phyloP scores from a whole-genome alignment of 768 basidiomycete genomes.

The Hebeloma cylindrosporum region DNA sequence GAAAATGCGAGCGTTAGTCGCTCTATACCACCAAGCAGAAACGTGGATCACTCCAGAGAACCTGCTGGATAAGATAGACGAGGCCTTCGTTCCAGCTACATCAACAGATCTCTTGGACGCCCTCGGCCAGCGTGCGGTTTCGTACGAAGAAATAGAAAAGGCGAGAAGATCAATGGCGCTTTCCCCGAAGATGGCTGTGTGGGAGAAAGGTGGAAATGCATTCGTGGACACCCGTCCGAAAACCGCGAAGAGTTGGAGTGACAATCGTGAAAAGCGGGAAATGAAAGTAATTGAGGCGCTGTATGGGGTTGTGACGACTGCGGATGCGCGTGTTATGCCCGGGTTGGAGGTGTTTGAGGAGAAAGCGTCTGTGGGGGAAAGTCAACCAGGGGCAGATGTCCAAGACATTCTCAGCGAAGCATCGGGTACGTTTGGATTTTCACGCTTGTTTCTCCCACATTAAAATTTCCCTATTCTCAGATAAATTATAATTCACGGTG shows the following conservation, averaged over 20 bases:
- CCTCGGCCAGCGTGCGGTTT: not conserved
- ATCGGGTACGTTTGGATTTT: no score
- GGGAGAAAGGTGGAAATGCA: slow-evolving; percentile 23
- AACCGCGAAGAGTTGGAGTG: slow-evolving; percentile 29
- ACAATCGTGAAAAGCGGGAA: slow-evolving; percentile 33
- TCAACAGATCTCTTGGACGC: not conserved
- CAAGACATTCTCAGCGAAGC: no score
- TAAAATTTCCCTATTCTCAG: no score
- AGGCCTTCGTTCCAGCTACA: slow-evolving; percentile 46
- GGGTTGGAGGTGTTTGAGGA: slow-evolving; percentile 51
- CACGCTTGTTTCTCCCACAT: no score
- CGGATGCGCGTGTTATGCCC: slow-evolving; percentile 31
- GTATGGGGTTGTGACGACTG: slow-evolving; percentile 44
- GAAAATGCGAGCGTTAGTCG: slow-evolving; percentile 71
- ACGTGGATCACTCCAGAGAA: slow-evolving; percentile 71
- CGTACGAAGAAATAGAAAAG: slow-evolving; percentile 22
- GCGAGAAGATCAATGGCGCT: slow-evolving; percentile 18
- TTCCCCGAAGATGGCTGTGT: slow-evolving; percentile 40
- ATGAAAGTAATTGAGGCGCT: slow-evolving; percentile 48
- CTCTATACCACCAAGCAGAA: slow-evolving; percentile 76
- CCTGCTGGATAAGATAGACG: slow-evolving; percentile 62
- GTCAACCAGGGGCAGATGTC: slow-evolving; percentile 16
- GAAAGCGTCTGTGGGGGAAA: slow-evolving; percentile 16
- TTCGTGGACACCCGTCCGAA: not conserved
- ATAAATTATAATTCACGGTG: no score